These are phyloP conservation scores for Amanita pallidorosea DNA, from an alignment of 768 basidiomycete species.

Conservation along the genomic window DNA sequence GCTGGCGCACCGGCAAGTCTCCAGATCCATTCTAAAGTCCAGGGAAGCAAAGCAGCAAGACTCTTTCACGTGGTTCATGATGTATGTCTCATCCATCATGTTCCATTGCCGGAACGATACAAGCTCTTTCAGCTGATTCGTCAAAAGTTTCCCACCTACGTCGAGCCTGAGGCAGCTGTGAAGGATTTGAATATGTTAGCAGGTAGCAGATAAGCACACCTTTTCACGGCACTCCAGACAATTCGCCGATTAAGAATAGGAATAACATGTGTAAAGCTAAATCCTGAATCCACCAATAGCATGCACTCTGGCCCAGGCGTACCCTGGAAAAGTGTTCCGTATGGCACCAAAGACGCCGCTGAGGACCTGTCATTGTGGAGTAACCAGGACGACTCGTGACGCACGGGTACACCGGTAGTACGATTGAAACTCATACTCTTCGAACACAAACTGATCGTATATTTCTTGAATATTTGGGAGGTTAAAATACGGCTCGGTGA, in stretches of 20 bases:
- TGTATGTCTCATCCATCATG: constrained; percentile 94
- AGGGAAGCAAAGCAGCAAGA: constrained; percentile 78
- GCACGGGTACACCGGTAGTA: constrained; percentile 76
- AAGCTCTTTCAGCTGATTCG: constrained; percentile 90
- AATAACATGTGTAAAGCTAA: constrained; percentile 89
- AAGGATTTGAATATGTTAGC: constrained; percentile 6
- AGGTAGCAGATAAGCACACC: constrained; percentile 31
- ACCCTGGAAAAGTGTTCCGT: constrained; percentile 58
- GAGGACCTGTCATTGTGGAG: constrained; percentile 9
- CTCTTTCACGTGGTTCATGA: constrained; percentile 91
- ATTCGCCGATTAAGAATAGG: constrained; percentile 70
- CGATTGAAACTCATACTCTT: constrained; percentile 89
- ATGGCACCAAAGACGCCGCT: constrained; percentile 77
- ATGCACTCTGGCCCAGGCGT: constrained; percentile 63
- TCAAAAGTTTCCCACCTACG: constrained; percentile 90
- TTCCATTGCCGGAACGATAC: constrained; percentile 96
- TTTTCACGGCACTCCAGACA: constrained; percentile 72
- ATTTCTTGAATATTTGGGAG: constrained; percentile 84
- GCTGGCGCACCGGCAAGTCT: constrained; percentile 63
- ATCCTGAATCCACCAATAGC: constrained; percentile 82
- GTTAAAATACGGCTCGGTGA: constrained; percentile 95
- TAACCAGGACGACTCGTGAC: constrained; percentile 18
- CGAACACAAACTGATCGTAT: constrained; percentile 93
- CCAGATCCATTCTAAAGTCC: constrained; percentile 63
- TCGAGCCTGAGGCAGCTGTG: constrained; percentile 53